Evolutionary conservation across 1,284 basidiomycete species (phyloP).

Genomic region (Pterulicium gracile): DNA sequence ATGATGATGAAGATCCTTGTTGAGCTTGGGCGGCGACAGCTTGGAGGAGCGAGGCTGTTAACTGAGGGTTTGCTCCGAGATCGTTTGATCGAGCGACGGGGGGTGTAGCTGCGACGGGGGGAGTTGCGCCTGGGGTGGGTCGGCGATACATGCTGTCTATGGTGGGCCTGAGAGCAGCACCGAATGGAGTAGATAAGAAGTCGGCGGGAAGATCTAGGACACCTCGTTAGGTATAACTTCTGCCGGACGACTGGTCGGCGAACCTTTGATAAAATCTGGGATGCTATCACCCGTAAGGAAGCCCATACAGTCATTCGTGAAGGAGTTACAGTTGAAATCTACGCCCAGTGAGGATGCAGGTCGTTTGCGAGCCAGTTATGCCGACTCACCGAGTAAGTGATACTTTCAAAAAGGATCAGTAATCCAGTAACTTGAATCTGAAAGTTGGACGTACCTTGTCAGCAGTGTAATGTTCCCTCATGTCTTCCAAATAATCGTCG

Average conservation of each 20-base stretch:
- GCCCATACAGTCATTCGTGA: slow-evolving; percentile 79
- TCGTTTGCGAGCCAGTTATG: background rate
- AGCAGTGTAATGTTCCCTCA: slow-evolving; percentile 74
- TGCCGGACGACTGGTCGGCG: background rate
- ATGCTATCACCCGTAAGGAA: slow-evolving; percentile 77
- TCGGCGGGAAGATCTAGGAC: slow-evolving; percentile 71
- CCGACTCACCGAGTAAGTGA: slow-evolving; percentile 65
- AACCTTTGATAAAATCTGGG: slow-evolving; percentile 70
- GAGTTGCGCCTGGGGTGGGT: slow-evolving; percentile 29
- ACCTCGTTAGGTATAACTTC: slow-evolving; percentile 1
- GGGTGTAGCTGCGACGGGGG: slow-evolving; percentile 26
- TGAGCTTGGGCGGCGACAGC: slow-evolving; percentile 43
- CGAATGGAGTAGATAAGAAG: slow-evolving; percentile 86
- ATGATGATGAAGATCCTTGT: slow-evolving; percentile 10
- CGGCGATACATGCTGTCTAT: slow-evolving; percentile 81
- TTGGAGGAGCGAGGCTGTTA: slow-evolving; percentile 51
- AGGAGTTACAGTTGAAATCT: slow-evolving; percentile 89
- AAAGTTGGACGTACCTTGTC: slow-evolving; percentile 50
- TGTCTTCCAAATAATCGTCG: slow-evolving; percentile 66
- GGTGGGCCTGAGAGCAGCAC: slow-evolving; percentile 74
- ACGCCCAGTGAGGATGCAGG: slow-evolving; percentile 3
- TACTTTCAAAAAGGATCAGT: slow-evolving; percentile 39
- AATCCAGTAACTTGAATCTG: no score
- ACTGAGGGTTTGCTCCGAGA: slow-evolving; percentile 33
- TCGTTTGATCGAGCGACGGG: slow-evolving; percentile 18